Percentiles rank a stretch among this genome's conserved stretches.
Conservation (phyloP, 1,284 basidiomycete species). For the Sporisorium reilianum region DNA sequence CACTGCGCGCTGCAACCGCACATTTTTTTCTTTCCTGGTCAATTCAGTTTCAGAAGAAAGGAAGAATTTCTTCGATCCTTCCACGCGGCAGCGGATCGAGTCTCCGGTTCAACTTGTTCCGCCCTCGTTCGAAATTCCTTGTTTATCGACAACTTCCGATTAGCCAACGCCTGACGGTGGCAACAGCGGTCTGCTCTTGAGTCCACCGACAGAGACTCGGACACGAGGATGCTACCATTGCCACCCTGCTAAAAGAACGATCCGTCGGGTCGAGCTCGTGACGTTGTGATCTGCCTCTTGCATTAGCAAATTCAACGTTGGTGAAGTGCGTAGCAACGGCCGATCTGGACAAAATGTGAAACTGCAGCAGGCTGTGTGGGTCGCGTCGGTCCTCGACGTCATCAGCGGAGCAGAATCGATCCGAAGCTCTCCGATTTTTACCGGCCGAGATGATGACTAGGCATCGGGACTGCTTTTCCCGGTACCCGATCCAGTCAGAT, state of each 20-base stretch:
- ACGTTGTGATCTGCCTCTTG: background rate
- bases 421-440: slow-evolving; percentile 19
- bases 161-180: background rate
- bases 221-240: background rate
- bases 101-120: slow-evolving; percentile 5
- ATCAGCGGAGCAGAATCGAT: slow-evolving; percentile 21
- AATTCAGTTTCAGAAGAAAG: background rate
- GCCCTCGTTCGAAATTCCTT: background rate
- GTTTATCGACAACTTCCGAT: slow-evolving; percentile 3
- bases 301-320: background rate
- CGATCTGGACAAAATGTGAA: slow-evolving; percentile 1
- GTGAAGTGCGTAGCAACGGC: background rate
- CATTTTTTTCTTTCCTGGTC: background rate
- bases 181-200: background rate
- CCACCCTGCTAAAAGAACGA: background rate
- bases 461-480: background rate
- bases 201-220: background rate
- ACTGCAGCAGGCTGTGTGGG: slow-evolving; percentile 2
- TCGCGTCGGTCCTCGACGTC: slow-evolving; percentile 20
- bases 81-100: background rate
- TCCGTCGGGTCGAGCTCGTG: background rate
- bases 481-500: background rate
- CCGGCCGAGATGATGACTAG: slow-evolving; percentile 5
- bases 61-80: background rate
- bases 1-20: slow-evolving; percentile 7